Conservation (phyloP, 306 rosid genomes). For the Casuarina equisetifolia region DNA sequence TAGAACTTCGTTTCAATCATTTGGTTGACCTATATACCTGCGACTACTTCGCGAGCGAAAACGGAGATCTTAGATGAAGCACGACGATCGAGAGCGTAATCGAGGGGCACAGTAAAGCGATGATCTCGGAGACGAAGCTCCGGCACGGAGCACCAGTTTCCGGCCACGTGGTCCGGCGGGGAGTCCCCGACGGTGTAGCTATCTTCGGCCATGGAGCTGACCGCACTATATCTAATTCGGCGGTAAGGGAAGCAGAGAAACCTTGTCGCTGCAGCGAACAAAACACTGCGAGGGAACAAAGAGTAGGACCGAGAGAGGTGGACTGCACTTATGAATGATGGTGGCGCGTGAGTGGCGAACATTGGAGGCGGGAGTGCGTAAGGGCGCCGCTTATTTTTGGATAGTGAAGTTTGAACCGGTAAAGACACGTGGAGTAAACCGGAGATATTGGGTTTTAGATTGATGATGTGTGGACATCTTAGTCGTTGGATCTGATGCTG, state of each 20-base stretch:
- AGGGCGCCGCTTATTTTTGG: not conserved
- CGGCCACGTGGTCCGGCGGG: constrained; percentile 55
- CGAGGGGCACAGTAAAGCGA: constrained; percentile 68
- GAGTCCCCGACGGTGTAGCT: constrained; percentile 9
- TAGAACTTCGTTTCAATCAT: not conserved
- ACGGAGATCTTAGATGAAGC: constrained; percentile 62
- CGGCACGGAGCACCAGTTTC: constrained; percentile 79
- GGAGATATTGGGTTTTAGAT: not conserved
- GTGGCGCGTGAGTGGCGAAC: constrained; percentile 38
- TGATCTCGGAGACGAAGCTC: constrained; percentile 86
- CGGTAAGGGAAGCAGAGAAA: constrained; percentile 25
- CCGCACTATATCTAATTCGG: constrained; percentile 15
- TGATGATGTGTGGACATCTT: not conserved
- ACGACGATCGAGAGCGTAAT: constrained; percentile 43
- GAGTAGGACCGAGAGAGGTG: constrained; percentile 4
- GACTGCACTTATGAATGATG: constrained; percentile 22
- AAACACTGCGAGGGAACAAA: constrained; percentile 1
- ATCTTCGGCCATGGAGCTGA: constrained; percentile 36
- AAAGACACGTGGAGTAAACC: not conserved
- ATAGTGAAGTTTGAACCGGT: not conserved
- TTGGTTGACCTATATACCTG: constrained; percentile 42
- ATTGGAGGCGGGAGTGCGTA: constrained; percentile 14
- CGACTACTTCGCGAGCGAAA: constrained; percentile 92
- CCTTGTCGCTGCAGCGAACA: constrained; percentile 23
- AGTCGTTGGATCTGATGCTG: not conserved